Evolutionary conservation across 805 yeast genomes (phyloP).

Genomic region (Cyberlindnera euphorbiiphila): DNA sequence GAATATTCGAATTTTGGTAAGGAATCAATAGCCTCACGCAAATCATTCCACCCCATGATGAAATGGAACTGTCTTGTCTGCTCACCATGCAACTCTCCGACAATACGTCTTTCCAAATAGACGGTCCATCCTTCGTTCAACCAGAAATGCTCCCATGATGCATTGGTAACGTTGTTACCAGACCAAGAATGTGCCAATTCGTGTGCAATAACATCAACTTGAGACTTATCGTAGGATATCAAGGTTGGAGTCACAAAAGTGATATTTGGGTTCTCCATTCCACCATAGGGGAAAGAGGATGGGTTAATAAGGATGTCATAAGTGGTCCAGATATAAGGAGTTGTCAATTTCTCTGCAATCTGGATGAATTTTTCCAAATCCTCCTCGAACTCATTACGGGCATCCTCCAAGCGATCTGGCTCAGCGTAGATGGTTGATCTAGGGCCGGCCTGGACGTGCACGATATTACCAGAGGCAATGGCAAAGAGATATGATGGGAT

Average conservation of each 20-base stretch:
- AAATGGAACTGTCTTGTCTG: conserved; percentile 74
- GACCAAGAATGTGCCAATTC: conserved; percentile 93
- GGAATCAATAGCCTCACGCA: conserved; percentile 61
- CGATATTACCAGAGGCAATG: conserved; percentile 78
- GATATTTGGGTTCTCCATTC: conserved; percentile 92
- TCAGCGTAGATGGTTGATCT: conserved; percentile 81
- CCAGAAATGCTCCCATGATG: conserved; percentile 94
- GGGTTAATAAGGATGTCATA: conserved; percentile 82
- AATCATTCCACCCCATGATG: conserved; percentile 84
- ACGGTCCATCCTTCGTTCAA: conserved; percentile 97
- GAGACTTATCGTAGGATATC: conserved; percentile 77
- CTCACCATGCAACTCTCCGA: conserved; percentile 41
- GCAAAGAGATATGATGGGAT: conserved; percentile 84
- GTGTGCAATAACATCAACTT: conserved; percentile 88
- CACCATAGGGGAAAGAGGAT: conserved; percentile 79
- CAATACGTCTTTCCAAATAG: conserved; percentile 79
- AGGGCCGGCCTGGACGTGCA: conserved; percentile 70
- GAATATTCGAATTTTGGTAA: conserved; percentile 55
- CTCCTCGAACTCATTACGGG: conserved; percentile 74
- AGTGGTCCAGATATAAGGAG: conserved; percentile 79
- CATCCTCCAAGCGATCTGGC: conserved; percentile 60
- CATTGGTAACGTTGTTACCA: conserved; percentile 86
- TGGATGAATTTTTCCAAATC: conserved; percentile 79
- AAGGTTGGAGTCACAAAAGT: conserved; percentile 90
- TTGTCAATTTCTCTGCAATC: conserved; percentile 73